Evolutionary conservation across 257 asterid genomes (phyloP), one percentile per base, ranked within the genome.

Genomic region (Solanum lycopersicoides): DNA sequence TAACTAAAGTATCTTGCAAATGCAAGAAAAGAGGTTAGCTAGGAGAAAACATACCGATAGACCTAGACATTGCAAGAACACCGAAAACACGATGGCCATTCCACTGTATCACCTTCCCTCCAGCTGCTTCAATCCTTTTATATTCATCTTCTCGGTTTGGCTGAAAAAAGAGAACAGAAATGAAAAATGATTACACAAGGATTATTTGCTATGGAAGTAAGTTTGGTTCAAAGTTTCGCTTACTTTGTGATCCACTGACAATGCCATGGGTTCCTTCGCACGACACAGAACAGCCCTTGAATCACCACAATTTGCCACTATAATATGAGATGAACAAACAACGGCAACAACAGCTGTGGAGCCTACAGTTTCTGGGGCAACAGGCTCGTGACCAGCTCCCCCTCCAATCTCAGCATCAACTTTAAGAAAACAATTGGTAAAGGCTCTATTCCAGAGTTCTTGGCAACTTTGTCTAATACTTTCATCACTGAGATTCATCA

Each of bases 41-140:
- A 79, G 86, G 14, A 56, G 86, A 80, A 89, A 66, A 86, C 94
- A 83, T 94, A 97, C 99, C 99, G 5, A 95, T 94, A 12, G 99
- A 95, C 90, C 99, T 94, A 53, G 99, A 96, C 99, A 95, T 96
- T 50, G 99, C 99, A 86, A 97, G 98, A 88, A 97, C 98, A 4
- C 99, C 99, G 47, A 95, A 95, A 83, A 97, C 99, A 59, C 98
- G 98, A 91, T 95, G 98, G 9, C 99, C 99, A 82, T 95, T 97
- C 99, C 99, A 97, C 89, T 94, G 98, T 89, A 96, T 96, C n/a
- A 96, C 99, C 93, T 94, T 96, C 72, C 99, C 99, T 87, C 98
- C 98, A 34, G 98, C 94, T 44, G 98, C 97, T 90, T 95, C 98
- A 86, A 97, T 97, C 92, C 99, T 93, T 86, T 92, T 93, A 83